Conservation (phyloP, 345 rosid genomes). For the Lumnitzera littorea region DNA sequence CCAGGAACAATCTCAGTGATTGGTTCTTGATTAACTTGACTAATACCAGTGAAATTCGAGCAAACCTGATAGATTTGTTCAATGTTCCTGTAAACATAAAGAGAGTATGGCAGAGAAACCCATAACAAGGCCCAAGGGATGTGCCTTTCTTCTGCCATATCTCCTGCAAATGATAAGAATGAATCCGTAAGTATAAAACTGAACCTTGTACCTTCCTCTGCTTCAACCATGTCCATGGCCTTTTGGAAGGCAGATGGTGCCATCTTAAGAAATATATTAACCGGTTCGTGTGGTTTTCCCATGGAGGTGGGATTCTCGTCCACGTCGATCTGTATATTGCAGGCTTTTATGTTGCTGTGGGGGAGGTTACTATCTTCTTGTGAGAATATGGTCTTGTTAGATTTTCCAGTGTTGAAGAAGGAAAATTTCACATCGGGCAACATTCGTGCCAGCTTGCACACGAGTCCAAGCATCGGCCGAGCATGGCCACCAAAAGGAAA, state of each 20-base stretch:
- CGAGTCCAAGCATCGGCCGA: constrained; percentile 35
- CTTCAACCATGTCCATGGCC: constrained; percentile 27
- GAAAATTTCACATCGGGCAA: constrained; percentile 40
- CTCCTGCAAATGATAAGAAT: constrained; percentile 34
- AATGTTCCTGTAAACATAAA: constrained; percentile 36
- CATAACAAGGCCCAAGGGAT: constrained; percentile 46
- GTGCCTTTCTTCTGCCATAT: constrained; percentile 25
- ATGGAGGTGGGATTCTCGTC: constrained; percentile 15
- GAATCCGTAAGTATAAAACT: constrained; percentile 47
- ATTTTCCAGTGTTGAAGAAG: constrained; percentile 36
- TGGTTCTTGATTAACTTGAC: constrained; percentile 12
- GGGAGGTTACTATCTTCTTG: constrained; percentile 4
- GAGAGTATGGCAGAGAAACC: constrained; percentile 29
- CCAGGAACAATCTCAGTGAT: constrained; percentile 36
- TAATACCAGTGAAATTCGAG: not conserved
- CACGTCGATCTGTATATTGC: constrained; percentile 27
- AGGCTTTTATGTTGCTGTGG: constrained; percentile 35
- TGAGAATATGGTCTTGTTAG: constrained; percentile 25
- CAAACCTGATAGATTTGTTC: constrained; percentile 19
- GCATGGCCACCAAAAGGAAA: constrained; percentile 60
- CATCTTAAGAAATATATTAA: constrained; percentile 35
- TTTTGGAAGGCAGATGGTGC: constrained; percentile 26
- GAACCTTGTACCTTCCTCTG: constrained; percentile 27
- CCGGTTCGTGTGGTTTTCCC: constrained; percentile 27
- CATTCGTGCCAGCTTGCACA: constrained; percentile 30